Conservation (phyloP, 2,329 filamentous ascomycete genomes). For the Fusarium ramigenum region DNA sequence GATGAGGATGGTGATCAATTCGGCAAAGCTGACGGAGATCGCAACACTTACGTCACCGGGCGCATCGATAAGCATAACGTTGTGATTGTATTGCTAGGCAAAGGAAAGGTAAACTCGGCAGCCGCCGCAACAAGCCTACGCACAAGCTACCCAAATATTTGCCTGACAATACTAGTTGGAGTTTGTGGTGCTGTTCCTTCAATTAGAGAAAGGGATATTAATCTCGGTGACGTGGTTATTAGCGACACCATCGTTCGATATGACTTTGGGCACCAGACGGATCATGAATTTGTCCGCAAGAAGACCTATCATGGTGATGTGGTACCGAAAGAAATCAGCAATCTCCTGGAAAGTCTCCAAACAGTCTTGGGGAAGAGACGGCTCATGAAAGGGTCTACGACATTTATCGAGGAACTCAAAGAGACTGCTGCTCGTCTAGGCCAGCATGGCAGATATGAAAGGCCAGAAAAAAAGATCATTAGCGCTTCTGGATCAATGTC, state of each 20-base stretch:
- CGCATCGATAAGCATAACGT: background rate
- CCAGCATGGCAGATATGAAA: background rate
- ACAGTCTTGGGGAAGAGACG: background rate
- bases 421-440: background rate
- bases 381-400: background rate
- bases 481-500: fast-evolving
- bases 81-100: background rate
- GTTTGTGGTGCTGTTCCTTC: background rate
- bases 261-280: background rate
- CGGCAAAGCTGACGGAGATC: background rate
- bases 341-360: background rate
- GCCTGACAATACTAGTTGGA: background rate
- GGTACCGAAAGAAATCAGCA: fast-evolving
- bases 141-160: background rate
- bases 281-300: background rate
- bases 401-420: background rate
- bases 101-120: background rate
- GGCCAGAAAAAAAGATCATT: fast-evolving
- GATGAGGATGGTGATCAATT: background rate
- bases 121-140: background rate
- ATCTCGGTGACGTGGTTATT: background rate
- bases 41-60: background rate
- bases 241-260: background rate
- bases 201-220: fast-evolving
- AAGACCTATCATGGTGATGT: background rate